Base-by-base conservation (phyloP, 2,329 filamentous ascomycete species). In the Macrophomina tecta region DNA sequence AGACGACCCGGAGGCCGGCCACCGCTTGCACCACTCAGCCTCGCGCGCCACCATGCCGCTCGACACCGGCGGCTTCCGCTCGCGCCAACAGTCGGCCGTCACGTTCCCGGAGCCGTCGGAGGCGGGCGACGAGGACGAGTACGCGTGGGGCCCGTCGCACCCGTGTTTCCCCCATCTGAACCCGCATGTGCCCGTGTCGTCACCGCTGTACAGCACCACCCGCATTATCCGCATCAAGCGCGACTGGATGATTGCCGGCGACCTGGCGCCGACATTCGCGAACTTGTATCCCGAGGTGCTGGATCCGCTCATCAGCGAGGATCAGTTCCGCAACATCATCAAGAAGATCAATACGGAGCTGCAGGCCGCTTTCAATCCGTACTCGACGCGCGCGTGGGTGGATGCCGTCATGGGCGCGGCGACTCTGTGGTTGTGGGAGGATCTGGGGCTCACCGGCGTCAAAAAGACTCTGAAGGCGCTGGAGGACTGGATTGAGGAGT, bases 221-320 rank as follows among this genome's bases (percentile, higher is more conserved):
- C 90, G 94, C 66, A 91, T 99, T 70, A 97, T 99, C 73, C 90
- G 95, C 16, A 90, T 99, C 69, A 89, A 90, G 67, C 87, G 95
- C 49, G 95, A 99, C 79, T 99, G 94, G 91, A 90, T 98, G 80
- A 79, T 94, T 36, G 87, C 90, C 68, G 95, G 94, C 42, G 95
- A 99, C 78, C 82, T 97, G 34, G 94, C 94, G 1, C 95, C 95
- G 0, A 93, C 94, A 0, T 98, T 96, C 76, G 95, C 92, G 16
- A 97, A 98, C 73, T 84, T 97, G 2, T 99, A 99, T 74, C 95
- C 95, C 0, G 95, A 99, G 76, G 97, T 99, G 67, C 83, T 99
- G 7, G 94, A 97, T 71, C 92, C 93, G 0, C 88, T 94, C 38
- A 81, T 99, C 51, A 86, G 88, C 0, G 95, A 99, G 77, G 89